These are phyloP conservation scores for Hypoxylon trugodes DNA, from an alignment of 495 filamentous ascomycete species.

Conservation along the genomic window DNA sequence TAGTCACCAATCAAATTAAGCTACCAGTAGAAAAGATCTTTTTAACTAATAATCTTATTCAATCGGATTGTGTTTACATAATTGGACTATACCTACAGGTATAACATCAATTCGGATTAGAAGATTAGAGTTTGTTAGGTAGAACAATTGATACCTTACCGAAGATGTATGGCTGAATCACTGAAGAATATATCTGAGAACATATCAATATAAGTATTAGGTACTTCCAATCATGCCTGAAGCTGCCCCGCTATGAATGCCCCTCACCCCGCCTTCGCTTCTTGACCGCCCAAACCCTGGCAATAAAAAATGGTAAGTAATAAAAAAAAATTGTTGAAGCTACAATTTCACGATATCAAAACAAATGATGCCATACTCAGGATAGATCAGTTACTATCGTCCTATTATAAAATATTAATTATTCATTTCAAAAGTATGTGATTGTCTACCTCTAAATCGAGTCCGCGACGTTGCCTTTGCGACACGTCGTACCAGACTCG, in stretches of 20 bases:
- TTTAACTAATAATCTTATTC: neutral
- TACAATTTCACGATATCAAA: conserved; percentile 23
- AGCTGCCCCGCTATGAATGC: conserved; percentile 34
- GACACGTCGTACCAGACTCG: too few relatives aligned
- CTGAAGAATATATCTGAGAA: neutral
- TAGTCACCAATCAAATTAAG: conserved; percentile 16
- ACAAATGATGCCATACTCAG: conserved; percentile 14
- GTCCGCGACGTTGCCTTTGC: too few relatives aligned
- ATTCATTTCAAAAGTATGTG: neutral
- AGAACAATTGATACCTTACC: too few relatives aligned
- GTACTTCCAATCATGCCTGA: neutral
- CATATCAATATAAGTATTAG: neutral
- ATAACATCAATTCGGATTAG: too few relatives aligned
- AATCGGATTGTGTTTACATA: too few relatives aligned
- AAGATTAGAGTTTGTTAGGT: too few relatives aligned
- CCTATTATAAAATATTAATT: neutral
- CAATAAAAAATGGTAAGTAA: conserved; percentile 5
- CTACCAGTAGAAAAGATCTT: neutral
- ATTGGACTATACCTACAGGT: too few relatives aligned
- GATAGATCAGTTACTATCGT: neutral
- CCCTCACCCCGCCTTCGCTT: conserved; percentile 35
- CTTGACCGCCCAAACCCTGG: conserved; percentile 23
- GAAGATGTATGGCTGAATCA: too few relatives aligned
- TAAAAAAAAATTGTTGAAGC: conserved; percentile 19
- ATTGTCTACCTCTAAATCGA: neutral